A percentile compares a stretch with the other conserved stretches of the same genome.
These are phyloP conservation scores for Daldinia sp. DNA, from an alignment of 2,329 filamentous ascomycete species.

Conservation along the genomic window DNA sequence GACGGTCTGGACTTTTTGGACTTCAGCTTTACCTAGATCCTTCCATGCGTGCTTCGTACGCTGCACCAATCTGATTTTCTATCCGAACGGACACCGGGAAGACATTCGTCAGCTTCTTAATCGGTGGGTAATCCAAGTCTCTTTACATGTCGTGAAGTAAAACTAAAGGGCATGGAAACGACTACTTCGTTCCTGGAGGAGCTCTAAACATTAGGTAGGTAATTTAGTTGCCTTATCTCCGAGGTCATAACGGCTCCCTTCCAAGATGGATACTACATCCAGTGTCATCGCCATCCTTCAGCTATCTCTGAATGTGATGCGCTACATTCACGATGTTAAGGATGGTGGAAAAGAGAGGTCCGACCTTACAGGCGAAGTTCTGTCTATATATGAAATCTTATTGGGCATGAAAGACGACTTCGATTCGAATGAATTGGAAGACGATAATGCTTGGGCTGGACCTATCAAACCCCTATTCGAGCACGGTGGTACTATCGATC, in stretches of 20 bases:
- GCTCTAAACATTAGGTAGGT: too few species aligned
- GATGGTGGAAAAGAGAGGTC: slow-evolving; percentile 4
- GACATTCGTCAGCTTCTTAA: too few species aligned
- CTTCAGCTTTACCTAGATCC: too few species aligned
- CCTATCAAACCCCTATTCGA: background rate
- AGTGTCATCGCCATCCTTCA: background rate
- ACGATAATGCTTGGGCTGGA: background rate
- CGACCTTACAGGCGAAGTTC: slow-evolving; percentile 3
- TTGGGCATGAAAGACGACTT: slow-evolving; percentile 10
- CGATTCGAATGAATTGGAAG: background rate
- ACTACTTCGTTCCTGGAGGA: too few species aligned
- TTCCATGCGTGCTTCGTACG: too few species aligned
- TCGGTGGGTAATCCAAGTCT: too few species aligned
- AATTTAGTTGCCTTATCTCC: background rate
- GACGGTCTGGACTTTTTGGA: too few species aligned
- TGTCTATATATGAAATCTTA: slow-evolving; percentile 3
- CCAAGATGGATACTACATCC: background rate
- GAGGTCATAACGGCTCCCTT: background rate
- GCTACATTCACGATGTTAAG: background rate
- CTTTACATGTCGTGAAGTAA: too few species aligned
- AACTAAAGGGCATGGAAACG: too few species aligned
- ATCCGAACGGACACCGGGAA: too few species aligned
- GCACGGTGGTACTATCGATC: background rate
- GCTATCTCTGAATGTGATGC: background rate
- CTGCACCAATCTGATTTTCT: too few species aligned